These are phyloP conservation scores for Flaveria bidentis DNA, from an alignment of 129 eudicot genomes.

Conservation along the genomic window DNA sequence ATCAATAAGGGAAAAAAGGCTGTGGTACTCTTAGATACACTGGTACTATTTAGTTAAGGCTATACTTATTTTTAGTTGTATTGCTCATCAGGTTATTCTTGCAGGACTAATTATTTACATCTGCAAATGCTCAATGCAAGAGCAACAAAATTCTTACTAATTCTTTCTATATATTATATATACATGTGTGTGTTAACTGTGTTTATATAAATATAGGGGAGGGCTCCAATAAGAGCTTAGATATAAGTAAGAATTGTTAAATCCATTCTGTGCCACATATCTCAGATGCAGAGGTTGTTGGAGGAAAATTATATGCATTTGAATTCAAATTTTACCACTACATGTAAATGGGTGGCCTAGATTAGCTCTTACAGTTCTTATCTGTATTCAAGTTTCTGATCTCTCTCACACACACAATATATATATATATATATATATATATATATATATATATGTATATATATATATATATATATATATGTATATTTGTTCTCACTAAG, in stretches of 20 bases:
- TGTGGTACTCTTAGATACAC: constrained; percentile 7
- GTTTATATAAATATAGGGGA: not conserved
- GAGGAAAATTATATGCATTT: not conserved
- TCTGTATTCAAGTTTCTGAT: not conserved
- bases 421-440: not conserved
- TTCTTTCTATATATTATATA: no score
- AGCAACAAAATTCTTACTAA: not conserved
- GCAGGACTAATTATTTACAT: not conserved
- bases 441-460: not conserved
- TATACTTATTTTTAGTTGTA: not conserved
- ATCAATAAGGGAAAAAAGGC: constrained; percentile 10
- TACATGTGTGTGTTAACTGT: not conserved
- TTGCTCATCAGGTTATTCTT: constrained; percentile 7
- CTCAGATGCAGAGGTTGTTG: not conserved
- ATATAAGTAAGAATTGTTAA: not conserved
- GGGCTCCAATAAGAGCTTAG: not conserved
- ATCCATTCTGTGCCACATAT: not conserved
- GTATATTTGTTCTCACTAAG: constrained; percentile 3
- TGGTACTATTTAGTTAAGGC: not conserved
- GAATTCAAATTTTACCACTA: not conserved
- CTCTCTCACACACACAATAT: no score
- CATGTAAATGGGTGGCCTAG: not conserved
- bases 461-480: not conserved
- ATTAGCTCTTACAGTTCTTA: not conserved
- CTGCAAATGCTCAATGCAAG: constrained; percentile 4